Evolutionary conservation across 371 early-diverging fungal genomes (phyloP).

Genomic region (Syncephalastrum contaminatum): DNA sequence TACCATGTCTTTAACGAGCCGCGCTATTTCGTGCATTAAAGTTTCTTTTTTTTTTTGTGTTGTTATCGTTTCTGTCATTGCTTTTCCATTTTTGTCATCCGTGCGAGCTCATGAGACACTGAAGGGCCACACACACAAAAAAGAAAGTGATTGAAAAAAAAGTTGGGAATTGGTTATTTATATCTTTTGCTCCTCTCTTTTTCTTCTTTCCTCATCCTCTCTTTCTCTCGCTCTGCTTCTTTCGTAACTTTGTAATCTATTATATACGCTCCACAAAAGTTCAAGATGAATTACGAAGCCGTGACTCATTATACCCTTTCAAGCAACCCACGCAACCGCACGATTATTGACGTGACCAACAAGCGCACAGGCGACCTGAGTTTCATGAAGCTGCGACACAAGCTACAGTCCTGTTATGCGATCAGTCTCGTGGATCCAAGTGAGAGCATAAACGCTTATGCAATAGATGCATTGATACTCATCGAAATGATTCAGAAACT

Average conservation of each 20-base stretch:
- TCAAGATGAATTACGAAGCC: constrained; percentile 19
- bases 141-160: constrained; percentile 1
- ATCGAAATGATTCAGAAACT: constrained; percentile 14
- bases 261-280: neutral
- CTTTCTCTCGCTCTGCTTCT: neutral
- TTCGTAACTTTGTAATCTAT: neutral
- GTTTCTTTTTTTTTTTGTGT: constrained; percentile 3
- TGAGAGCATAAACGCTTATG: constrained; percentile 5
- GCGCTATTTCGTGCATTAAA: constrained; percentile 58
- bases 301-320: constrained; percentile 37
- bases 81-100: constrained; percentile 5
- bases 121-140: too few relatives aligned
- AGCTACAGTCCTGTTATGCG: constrained; percentile 41
- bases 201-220: neutral
- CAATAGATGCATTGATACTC: neutral
- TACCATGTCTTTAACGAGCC: constrained; percentile 83
- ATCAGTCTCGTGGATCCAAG: constrained; percentile 43
- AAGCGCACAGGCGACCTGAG: constrained; percentile 32
- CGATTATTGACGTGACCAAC: constrained; percentile 38
- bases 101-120: too few relatives aligned
- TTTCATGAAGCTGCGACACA: constrained; percentile 45
- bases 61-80: constrained; percentile 4
- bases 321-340: constrained; percentile 36
- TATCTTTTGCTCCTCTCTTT: constrained; percentile 4
- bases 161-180: constrained; percentile 14